phyloP scores from a whole-genome alignment of 2,329 filamentous ascomycete genomes.

The Aotearoamyces nothofagi region DNA sequence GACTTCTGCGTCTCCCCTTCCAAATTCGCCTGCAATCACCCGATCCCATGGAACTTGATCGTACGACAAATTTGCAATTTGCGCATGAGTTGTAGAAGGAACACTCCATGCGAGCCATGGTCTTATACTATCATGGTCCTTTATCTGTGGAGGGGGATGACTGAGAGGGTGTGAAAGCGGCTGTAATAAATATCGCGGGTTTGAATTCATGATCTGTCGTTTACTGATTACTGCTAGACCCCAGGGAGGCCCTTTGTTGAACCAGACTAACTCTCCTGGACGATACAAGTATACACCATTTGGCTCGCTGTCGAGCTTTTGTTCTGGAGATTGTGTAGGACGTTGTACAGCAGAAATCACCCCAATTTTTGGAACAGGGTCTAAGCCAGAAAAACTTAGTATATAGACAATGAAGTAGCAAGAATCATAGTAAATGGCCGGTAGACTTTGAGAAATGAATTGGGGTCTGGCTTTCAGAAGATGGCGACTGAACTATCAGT shows the following conservation, averaged over 20 bases:
- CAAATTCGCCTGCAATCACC: conserved; percentile 23
- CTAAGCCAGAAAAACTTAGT: too few species aligned
- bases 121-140: conserved; percentile 27
- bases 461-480: too few species aligned
- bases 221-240: conserved; percentile 34
- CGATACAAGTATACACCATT: conserved; percentile 31
- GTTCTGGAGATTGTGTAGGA: conserved; percentile 26
- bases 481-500: too few species aligned
- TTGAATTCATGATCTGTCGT: conserved; percentile 23
- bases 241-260: conserved; percentile 34
- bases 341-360: too few species aligned
- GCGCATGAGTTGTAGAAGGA: conserved; percentile 30
- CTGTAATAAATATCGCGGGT: conserved; percentile 27
- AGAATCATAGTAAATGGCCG: too few species aligned
- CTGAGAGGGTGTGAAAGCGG: conserved; percentile 30
- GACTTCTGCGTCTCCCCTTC: conserved; percentile 28
- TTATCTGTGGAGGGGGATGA: conserved; percentile 23
- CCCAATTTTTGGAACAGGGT: too few species aligned
- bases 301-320: conserved; percentile 30
- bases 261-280: conserved; percentile 41
- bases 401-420: too few species aligned
- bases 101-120: conserved; percentile 44
- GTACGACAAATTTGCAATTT: conserved; percentile 26
- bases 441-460: too few species aligned
- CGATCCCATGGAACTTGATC: conserved; percentile 34